Conservation (phyloP, 163 green algal genomes). For the Trebouxiophyceae sp. region DNA sequence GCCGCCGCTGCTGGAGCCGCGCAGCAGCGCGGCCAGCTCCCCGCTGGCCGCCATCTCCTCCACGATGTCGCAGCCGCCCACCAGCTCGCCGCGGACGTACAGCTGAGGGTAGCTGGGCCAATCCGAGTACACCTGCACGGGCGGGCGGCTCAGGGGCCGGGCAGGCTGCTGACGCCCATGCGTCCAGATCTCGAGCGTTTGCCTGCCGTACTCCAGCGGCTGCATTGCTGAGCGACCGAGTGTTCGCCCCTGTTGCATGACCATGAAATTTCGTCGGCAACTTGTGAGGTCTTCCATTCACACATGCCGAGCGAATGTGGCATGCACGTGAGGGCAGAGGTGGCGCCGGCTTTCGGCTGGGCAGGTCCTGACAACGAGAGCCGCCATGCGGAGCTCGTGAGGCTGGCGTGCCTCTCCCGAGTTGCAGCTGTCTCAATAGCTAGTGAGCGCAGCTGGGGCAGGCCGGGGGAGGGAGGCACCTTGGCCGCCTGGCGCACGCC, state of each 20-base stretch:
- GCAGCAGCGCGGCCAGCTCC: slow-evolving; percentile 31
- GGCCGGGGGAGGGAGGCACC: not conserved
- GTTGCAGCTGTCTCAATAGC: slow-evolving; percentile 1
- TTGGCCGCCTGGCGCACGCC: slow-evolving; percentile 22
- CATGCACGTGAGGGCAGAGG: not conserved
- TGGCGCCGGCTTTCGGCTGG: not conserved
- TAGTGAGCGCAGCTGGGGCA: no score
- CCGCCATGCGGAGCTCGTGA: no score
- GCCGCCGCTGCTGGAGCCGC: not conserved
- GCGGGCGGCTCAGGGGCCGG: no score
- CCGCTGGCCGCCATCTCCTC: slow-evolving; percentile 67
- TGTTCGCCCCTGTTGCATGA: no score
- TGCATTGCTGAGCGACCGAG: no score
- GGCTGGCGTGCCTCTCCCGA: no score
- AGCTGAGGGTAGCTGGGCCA: slow-evolving; percentile 67
- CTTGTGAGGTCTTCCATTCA: no score
- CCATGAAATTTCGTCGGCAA: no score
- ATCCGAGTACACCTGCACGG: slow-evolving; percentile 10
- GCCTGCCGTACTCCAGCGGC: no score
- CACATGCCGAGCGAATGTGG: not conserved
- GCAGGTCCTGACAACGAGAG: no score
- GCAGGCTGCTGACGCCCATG: no score
- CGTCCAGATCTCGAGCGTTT: no score
- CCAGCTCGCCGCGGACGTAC: slow-evolving; percentile 60
- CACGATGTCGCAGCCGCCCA: slow-evolving; percentile 93